A percentile compares a stretch with the other conserved stretches of the same genome.
Conservation (phyloP, 2,329 filamentous ascomycete genomes). For the Tolypocladium sp. region DNA sequence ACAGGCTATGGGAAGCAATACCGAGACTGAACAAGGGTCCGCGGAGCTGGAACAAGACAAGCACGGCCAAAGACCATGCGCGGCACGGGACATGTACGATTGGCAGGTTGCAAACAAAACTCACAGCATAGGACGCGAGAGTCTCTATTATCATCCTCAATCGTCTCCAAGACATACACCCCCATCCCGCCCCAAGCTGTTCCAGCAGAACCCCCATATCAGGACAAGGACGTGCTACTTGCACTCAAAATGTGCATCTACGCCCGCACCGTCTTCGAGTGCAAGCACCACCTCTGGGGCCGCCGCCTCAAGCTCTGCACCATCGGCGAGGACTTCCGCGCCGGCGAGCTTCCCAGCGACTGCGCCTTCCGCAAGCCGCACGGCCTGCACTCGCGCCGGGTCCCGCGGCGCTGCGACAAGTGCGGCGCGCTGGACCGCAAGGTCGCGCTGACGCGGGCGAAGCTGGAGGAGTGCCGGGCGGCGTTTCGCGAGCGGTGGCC, state of each 20-base stretch:
- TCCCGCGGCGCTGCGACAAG: slow-evolving; percentile 12
- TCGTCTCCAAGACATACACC: neutral
- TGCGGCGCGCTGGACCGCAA: slow-evolving; percentile 12
- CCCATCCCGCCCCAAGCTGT: neutral
- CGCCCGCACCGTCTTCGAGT: slow-evolving; percentile 13
- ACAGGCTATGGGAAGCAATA: neutral
- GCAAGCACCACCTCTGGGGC: slow-evolving; percentile 17
- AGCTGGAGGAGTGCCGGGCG: slow-evolving; percentile 7
- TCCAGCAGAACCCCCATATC: neutral
- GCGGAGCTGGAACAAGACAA: neutral
- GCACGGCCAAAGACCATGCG: neutral
- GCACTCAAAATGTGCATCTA: slow-evolving; percentile 17
- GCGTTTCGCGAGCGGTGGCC: slow-evolving; percentile 1
- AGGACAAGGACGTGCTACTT: neutral
- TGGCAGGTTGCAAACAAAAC: neutral
- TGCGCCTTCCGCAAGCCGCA: slow-evolving; percentile 13
- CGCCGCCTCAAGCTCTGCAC: slow-evolving; percentile 12
- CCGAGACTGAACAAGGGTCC: neutral
- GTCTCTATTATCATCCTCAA: neutral
- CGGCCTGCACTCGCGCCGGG: slow-evolving; percentile 9
- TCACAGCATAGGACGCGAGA: neutral
- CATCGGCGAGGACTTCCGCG: slow-evolving; percentile 7
- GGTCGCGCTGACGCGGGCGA: slow-evolving; percentile 6
- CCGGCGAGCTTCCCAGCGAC: slow-evolving; percentile 2
- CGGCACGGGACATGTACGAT: neutral